Base-by-base conservation (phyloP, 2,329 filamentous ascomycete species). In the Aureobasidium sp. region DNA sequence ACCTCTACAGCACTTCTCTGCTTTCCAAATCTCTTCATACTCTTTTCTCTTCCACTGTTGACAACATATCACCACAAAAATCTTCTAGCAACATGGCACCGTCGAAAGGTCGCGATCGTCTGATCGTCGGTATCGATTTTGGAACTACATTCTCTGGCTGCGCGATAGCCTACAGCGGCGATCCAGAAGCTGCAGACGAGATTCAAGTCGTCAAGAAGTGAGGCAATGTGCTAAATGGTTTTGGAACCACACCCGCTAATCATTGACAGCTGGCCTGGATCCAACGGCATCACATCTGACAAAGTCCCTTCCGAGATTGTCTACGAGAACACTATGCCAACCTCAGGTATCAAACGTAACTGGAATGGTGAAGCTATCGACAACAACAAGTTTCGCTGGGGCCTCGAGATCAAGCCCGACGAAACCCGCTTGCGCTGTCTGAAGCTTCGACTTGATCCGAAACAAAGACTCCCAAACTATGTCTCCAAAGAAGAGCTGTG, bases 241-340 rank as follows among this genome's bases (percentile, higher is more conserved):
- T 21, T 21, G 21, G 21, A 21, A 21, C 21, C 21, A 21, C 21
- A 21, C 21, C 21, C 21, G 21, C 21, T 21, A 21, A 21, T 21
- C 21, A 21, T 21, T 21, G 21, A 21, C 27, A 76, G 76, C 55
- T 93, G 89, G 89, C 89, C 89, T 0, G 89, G 89, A 30, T 88
- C 88, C 32, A 91, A 92, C 70, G 88, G 88, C 68, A 90, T 92
- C 75, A 91, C 89, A n/a, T 91, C 88, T 39, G 89, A 93, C 77
- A 93, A 93, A 78, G 89, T 92, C 2, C 89, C 89, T 1, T 91
- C 88, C 14, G 89, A 92, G 72, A 87, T 92, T 61, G 75, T 78
- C 59, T 86, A 88, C 66, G 85, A 32, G 11, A 6, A n/a, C 2
- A 6, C 16, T 3, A 14, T 3, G 9, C 14, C 85, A 67, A 79